A percentile compares a stretch with the other conserved stretches of the same genome.
Evolutionary conservation across 2,329 filamentous ascomycete species (phyloP).

Genomic region (Penicillium freii): DNA sequence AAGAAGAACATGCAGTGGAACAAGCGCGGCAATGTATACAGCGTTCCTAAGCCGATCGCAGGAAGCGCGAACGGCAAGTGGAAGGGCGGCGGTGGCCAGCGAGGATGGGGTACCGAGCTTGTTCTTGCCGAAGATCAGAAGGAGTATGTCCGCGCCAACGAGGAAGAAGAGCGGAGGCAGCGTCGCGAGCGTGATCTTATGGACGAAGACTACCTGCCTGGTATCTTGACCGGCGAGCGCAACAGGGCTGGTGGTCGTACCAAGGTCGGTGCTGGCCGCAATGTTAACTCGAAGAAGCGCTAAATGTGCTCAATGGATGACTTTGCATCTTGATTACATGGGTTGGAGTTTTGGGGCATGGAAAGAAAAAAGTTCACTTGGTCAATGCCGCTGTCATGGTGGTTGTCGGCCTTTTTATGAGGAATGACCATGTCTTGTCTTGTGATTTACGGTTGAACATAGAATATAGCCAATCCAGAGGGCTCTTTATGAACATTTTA

Average conservation of each 20-base stretch:
- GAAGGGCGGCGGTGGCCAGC: constrained; percentile 69
- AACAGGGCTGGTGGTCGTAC: constrained; percentile 64
- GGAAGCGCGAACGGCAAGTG: constrained; percentile 76
- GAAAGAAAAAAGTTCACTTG: constrained; percentile 19
- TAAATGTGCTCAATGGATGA: constrained; percentile 22
- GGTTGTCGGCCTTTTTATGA: constrained; percentile 17
- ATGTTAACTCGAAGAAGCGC: constrained; percentile 73
- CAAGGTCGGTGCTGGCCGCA: constrained; percentile 79
- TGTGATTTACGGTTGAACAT: constrained; percentile 25
- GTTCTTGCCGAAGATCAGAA: constrained; percentile 95
- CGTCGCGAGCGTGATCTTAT: constrained; percentile 76
- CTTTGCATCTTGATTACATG: constrained; percentile 26
- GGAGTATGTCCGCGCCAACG: constrained; percentile 70
- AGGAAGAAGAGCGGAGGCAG: constrained; percentile 58
- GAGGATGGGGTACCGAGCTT: constrained; percentile 79
- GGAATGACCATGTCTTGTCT: constrained; percentile 19
- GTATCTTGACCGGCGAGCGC: constrained; percentile 78
- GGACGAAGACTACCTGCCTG: constrained; percentile 90
- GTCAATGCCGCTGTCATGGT: constrained; percentile 4
- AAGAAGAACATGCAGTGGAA: constrained; percentile 98
- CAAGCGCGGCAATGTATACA: constrained; percentile 86
- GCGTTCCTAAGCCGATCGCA: constrained; percentile 83
- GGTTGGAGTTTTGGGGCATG: constrained; percentile 24
- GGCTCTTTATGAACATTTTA: constrained; percentile 12
- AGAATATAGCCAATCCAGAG: constrained; percentile 16